Conservation (phyloP, 2,329 filamentous ascomycete genomes). For the Cercospora sesami region DNA sequence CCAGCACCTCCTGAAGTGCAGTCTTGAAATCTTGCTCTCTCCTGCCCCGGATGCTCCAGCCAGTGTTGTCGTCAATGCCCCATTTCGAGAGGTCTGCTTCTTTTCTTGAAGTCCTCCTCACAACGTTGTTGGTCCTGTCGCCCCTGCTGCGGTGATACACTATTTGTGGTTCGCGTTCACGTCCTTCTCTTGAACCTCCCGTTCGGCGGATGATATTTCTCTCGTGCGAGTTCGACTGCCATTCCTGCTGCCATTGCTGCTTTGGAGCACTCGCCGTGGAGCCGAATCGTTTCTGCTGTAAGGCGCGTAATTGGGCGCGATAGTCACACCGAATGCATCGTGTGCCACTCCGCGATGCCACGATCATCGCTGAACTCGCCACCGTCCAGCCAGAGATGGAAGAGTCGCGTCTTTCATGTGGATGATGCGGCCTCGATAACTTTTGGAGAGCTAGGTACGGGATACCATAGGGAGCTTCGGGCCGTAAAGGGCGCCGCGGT, state of each 20-base stretch:
- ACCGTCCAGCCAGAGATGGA: background rate
- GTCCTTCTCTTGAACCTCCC: background rate
- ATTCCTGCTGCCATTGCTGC: background rate
- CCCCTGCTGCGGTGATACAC: background rate
- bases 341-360: constrained; percentile 17
- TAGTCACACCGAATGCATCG: constrained; percentile 46
- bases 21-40: constrained; percentile 24
- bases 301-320: constrained; percentile 32
- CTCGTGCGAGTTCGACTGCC: constrained; percentile 4
- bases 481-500: constrained; percentile 1
- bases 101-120: background rate
- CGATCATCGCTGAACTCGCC: constrained; percentile 21
- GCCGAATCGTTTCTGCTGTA: constrained; percentile 37
- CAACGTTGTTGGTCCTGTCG: background rate
- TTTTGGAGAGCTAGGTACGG: constrained; percentile 6
- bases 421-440: background rate
- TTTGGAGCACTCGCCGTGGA: constrained; percentile 9
- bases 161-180: background rate
- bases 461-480: constrained; percentile 1
- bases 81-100: constrained; percentile 6
- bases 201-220: background rate
- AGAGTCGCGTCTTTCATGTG: background rate
- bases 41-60: background rate
- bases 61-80: constrained; percentile 7
- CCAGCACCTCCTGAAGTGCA: constrained; percentile 30